Percentiles rank a stretch among this genome's conserved stretches.
Conservation (phyloP, 352 stramenopile species). For the Globisporangium cylindrosporum region DNA sequence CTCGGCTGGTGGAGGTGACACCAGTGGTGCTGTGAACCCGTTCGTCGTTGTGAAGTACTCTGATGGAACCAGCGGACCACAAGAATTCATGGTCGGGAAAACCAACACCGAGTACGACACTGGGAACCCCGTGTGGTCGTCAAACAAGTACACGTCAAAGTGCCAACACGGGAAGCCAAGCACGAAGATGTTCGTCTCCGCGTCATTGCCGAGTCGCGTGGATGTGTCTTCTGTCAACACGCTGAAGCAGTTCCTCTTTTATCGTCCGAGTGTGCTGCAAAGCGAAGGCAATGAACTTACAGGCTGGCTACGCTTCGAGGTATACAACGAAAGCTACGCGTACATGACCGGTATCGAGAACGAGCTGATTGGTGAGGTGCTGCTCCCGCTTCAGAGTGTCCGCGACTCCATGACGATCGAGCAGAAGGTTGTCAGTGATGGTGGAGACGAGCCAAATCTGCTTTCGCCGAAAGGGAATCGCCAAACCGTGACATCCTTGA, state of each 20-base stretch:
- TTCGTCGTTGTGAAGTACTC: conserved; percentile 78
- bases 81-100: conserved; percentile 65
- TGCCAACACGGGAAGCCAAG: conserved; percentile 70
- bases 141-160: conserved; percentile 54
- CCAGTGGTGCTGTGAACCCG: conserved; percentile 34
- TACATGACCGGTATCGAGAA: conserved; percentile 78
- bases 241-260: conserved; percentile 80
- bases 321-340: conserved; percentile 73
- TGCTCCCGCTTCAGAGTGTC: conserved; percentile 67
- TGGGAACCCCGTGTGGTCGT: conserved; percentile 62
- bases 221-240: conserved; percentile 64
- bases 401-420: conserved; percentile 63
- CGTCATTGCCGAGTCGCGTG: conserved; percentile 49
- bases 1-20: conserved; percentile 11
- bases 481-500: conserved; percentile 61
- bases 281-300: conserved; percentile 31
- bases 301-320: conserved; percentile 72
- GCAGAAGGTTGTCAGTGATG: conserved; percentile 44
- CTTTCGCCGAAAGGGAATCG: conserved; percentile 7
- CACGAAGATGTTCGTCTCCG: conserved; percentile 58
- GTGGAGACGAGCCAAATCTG: background rate
- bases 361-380: conserved; percentile 68
- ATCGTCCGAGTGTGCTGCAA: conserved; percentile 35
- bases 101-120: conserved; percentile 87
- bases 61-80: conserved; percentile 41